Percentiles rank a stretch among this genome's conserved stretches.
Evolutionary conservation across 2,329 filamentous ascomycete species (phyloP).

Genomic region (Orbilia quercus): DNA sequence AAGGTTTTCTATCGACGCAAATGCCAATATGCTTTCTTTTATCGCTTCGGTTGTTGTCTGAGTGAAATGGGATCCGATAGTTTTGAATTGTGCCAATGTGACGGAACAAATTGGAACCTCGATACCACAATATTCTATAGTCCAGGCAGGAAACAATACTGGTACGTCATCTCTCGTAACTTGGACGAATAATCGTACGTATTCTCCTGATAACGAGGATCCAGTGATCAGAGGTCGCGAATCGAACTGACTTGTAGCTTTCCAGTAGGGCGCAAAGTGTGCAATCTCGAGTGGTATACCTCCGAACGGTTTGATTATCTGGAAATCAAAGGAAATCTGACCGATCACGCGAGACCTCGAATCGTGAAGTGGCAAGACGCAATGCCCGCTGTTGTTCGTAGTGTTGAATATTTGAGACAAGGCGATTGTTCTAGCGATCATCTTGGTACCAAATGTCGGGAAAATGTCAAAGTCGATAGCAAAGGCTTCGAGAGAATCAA

Average conservation of each 20-base stretch:
- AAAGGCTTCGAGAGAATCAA: constrained; percentile 92
- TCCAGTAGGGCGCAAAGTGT: constrained; percentile 99
- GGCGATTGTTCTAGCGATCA: constrained; percentile 95
- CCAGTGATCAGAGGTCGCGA: constrained; percentile 89
- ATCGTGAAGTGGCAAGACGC: constrained; percentile 90
- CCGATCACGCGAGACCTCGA: constrained; percentile 90
- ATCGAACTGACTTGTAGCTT: constrained; percentile 92
- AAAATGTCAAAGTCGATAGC: constrained; percentile 97
- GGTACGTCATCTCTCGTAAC: constrained; percentile 87
- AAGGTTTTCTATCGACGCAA: constrained; percentile 69
- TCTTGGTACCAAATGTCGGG: constrained; percentile 95
- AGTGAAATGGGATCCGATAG: constrained; percentile 55
- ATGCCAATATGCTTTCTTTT: constrained; percentile 43
- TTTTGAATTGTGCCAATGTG: constrained; percentile 76
- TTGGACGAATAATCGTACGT: constrained; percentile 90
- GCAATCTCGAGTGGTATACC: constrained; percentile 95
- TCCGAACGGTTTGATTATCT: constrained; percentile 95
- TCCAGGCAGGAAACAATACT: constrained; percentile 88
- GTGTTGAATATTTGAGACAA: constrained; percentile 85
- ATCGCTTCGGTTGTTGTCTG: constrained; percentile 37
- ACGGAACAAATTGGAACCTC: constrained; percentile 85
- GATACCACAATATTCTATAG: constrained; percentile 77
- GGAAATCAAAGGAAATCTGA: constrained; percentile 91
- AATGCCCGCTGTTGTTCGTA: constrained; percentile 79
- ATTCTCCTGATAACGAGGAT: constrained; percentile 94